These are phyloP conservation scores for Xylaria hypoxylon DNA, from an alignment of 2,329 filamentous ascomycete species.

Conservation along the genomic window DNA sequence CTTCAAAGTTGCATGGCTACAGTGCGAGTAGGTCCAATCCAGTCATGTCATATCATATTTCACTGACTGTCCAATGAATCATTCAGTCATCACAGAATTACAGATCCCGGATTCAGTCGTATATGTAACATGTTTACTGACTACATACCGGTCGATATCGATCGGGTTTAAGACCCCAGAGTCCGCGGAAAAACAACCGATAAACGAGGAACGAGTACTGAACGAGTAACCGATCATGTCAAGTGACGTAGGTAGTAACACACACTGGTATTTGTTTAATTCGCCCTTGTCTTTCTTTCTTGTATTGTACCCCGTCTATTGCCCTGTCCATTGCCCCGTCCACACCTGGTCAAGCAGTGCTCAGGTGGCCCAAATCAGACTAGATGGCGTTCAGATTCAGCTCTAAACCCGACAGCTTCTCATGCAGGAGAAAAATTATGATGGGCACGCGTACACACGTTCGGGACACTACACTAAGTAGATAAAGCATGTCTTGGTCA, in stretches of 20 bases:
- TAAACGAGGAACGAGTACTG: neutral
- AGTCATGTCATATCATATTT: neutral
- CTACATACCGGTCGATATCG: too few relatives aligned
- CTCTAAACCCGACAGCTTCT: neutral
- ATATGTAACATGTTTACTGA: neutral
- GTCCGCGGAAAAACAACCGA: constrained; percentile 1
- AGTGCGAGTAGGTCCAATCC: neutral
- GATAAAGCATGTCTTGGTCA: too few relatives aligned
- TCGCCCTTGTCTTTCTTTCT: neutral
- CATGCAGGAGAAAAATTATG: neutral
- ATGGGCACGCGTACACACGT: constrained; percentile 4
- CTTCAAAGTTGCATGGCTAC: neutral
- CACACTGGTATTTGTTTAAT: too few relatives aligned
- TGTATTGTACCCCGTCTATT: neutral
- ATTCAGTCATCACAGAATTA: neutral
- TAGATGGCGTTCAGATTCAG: neutral
- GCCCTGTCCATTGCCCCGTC: neutral
- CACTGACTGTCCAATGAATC: neutral
- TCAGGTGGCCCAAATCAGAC: constrained; percentile 1
- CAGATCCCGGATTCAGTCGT: neutral
- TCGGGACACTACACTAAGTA: too few relatives aligned
- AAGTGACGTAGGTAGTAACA: constrained; percentile 26
- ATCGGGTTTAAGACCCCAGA: too few relatives aligned
- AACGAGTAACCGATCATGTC: constrained; percentile 10
- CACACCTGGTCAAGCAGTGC: neutral